Base-by-base conservation (phyloP, 805 yeast genomes). In the Wickerhamomyces canadensis region DNA sequence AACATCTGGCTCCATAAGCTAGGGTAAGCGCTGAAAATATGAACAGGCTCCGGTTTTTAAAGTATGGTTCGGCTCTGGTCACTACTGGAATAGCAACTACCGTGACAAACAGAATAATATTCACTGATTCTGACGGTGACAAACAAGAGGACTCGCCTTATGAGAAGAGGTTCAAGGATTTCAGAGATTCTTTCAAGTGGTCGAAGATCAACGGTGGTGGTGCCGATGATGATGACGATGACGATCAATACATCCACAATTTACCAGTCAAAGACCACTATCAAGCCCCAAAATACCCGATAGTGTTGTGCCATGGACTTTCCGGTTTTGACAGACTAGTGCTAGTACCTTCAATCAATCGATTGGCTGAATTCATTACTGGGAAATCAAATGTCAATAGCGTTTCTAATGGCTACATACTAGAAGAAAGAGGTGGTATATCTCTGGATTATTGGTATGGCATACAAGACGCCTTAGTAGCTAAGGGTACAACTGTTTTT, bases 291-390 rank as follows among this genome's bases (percentile, higher is more conserved):
- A 73, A 74, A 46, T 65, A 74, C 50, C 95, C 96, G 0, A 74
- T 87, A 1, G 82, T 87, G 0, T 58, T 87, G 19, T 87, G 95
- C 50, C 96, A 87, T 62, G 96, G 96, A 0, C 69, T 87, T 18
- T 76, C 85, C 0, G 96, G 96, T 1, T 87, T 85, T 49, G 94
- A 84, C 49, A 68, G 64, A 38, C 36, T 75, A 27, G 53, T 63
- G 25, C 46, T 78, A 8, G 31, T 74, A 3, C 77, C 80, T 0
- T 67, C 65, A 4, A 37, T 63, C 11, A 54, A 43, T 38, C 64
- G 55, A 15, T 44, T 61, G 25, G 48, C 58, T 3, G 52, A 45
- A 5, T 37, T 46, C 6, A 10, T 40, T 8, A 37, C 38, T 12
- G 47, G 49, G n/a, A 37, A 46, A n/a, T 4, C 9, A 8, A 4